A percentile compares a stretch with the other conserved stretches of the same genome.
Conservation (phyloP, 768 basidiomycete species). For the Russula sp. region DNA sequence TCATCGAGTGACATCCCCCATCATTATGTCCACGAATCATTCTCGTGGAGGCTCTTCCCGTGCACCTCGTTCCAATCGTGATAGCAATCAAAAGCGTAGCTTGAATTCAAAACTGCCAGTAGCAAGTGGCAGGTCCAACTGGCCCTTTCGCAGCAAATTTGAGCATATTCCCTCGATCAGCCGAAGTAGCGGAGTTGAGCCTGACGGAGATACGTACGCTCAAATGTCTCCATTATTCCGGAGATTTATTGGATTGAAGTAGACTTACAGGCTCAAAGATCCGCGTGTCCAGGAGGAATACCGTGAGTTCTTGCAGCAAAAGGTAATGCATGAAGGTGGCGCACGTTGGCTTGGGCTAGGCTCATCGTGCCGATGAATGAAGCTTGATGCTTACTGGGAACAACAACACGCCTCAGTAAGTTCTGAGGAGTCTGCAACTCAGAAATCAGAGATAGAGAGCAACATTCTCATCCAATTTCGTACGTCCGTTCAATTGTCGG, state of each 20-base stretch:
- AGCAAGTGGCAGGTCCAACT: neutral
- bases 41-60: slow-evolving; percentile 1
- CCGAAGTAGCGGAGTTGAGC: slow-evolving; percentile 68
- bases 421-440: slow-evolving; percentile 22
- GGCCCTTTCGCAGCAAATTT: neutral
- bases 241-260: slow-evolving; percentile 14
- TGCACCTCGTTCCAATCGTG: neutral
- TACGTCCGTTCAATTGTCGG: slow-evolving; percentile 33
- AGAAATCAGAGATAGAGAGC: slow-evolving; percentile 48
- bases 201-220: slow-evolving; percentile 69
- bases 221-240: neutral
- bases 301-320: slow-evolving; percentile 54
- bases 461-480: slow-evolving; percentile 72
- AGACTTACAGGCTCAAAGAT: slow-evolving; percentile 53
- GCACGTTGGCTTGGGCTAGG: neutral
- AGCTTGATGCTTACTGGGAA: slow-evolving; percentile 49
- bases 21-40: slow-evolving; percentile 7
- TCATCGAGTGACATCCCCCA: neutral
- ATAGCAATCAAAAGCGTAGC: neutral
- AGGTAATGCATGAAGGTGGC: slow-evolving; percentile 39
- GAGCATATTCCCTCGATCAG: slow-evolving; percentile 67
- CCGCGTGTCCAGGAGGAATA: slow-evolving; percentile 59
- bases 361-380: slow-evolving; percentile 4
- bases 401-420: slow-evolving; percentile 30
- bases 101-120: neutral